Base-by-base conservation (phyloP, 2,329 filamentous ascomycete genomes). In the Thelonectria olida region DNA sequence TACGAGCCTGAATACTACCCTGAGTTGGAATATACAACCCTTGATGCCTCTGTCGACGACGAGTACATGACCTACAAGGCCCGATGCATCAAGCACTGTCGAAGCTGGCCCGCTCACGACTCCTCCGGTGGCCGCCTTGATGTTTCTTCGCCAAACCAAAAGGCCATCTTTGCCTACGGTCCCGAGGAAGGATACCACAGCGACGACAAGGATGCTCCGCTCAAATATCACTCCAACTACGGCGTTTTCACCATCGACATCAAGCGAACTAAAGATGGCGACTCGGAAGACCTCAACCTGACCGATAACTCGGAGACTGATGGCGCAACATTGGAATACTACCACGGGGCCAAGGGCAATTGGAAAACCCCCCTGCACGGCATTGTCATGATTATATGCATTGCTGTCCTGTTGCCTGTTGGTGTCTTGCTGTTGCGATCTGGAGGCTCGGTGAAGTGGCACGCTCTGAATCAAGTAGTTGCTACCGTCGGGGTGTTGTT, bases 221-320 rank as follows among this genome's bases (percentile, higher is more conserved):
- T 88, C 55, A 81, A 81, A 68, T 81, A 82, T 41, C 88, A 90
- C 71, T 71, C 75, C 41, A 79, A 78, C 44, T 86, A 84, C 65
- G 86, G 87, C 44, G 72, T 74, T 7, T 89, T 90, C 72, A 78
- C 74, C 2, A 81, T 89, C 72, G 81, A 89, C 70, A 77, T 89
- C 73, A 77, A 76, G 22, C 77, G 78, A 41, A 86, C 87, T 0
- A 78, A 81, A 5, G 84, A n/a, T 22, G 15, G 84, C 3, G 54
- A 69, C 2, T 75, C 73, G 4, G 80, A 79, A 5, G 74, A 82
- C 1, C 81, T 84, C 1, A 72, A 69, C 49, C 73, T 84, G 42
- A 72, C 72, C 19, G 68, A 70, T 17, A 67, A 73, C 8, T 75
- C 75, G 13, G 63, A 71, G 38, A 74, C 69, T 48, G 76, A 77